Percentiles rank a stretch among this genome's conserved stretches.
Evolutionary conservation across 1,284 basidiomycete genomes (phyloP).

Genomic region (Trametes polyzona): DNA sequence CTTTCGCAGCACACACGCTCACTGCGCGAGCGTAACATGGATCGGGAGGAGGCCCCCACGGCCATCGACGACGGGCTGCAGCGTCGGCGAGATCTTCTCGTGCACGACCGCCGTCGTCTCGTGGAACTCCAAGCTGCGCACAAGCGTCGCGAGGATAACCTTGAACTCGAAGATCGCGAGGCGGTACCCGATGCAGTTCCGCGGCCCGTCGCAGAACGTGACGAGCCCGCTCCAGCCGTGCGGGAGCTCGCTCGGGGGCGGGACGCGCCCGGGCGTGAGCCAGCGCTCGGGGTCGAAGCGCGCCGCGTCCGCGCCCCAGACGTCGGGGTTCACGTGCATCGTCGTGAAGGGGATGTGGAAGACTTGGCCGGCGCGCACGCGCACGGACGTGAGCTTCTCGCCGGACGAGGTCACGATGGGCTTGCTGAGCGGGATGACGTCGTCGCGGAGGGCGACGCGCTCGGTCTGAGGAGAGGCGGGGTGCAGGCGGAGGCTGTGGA

Average conservation of each 20-base stretch:
- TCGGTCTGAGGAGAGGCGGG: constrained; percentile 44
- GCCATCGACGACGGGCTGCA: constrained; percentile 42
- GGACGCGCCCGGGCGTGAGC: constrained; percentile 36
- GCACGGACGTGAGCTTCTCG: constrained; percentile 34
- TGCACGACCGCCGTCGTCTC: constrained; percentile 38
- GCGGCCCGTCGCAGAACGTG: constrained; percentile 46
- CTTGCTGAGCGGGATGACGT: constrained; percentile 47
- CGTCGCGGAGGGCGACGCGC: constrained; percentile 42
- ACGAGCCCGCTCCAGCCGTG: constrained; percentile 37
- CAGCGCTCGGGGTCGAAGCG: constrained; percentile 47
- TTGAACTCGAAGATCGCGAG: constrained; percentile 44
- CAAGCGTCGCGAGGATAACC: constrained; percentile 41
- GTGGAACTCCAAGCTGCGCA: constrained; percentile 41
- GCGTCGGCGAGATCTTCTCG: constrained; percentile 39
- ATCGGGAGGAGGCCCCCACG: constrained; percentile 31
- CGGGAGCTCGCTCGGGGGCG: constrained; percentile 34
- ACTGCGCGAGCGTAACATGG: constrained; percentile 27
- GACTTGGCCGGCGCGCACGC: constrained; percentile 44
- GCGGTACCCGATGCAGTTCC: constrained; percentile 43
- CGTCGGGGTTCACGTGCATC: constrained; percentile 40
- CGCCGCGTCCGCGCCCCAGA: constrained; percentile 48
- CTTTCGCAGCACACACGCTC: not conserved
- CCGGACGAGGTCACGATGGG: constrained; percentile 41
- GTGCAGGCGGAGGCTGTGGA: constrained; percentile 42
- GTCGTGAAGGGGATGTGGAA: constrained; percentile 38